Percentiles rank a stretch among this genome's conserved stretches.
Conservation (phyloP, 2,329 filamentous ascomycete species). For the Alternaria angustiovoidea region DNA sequence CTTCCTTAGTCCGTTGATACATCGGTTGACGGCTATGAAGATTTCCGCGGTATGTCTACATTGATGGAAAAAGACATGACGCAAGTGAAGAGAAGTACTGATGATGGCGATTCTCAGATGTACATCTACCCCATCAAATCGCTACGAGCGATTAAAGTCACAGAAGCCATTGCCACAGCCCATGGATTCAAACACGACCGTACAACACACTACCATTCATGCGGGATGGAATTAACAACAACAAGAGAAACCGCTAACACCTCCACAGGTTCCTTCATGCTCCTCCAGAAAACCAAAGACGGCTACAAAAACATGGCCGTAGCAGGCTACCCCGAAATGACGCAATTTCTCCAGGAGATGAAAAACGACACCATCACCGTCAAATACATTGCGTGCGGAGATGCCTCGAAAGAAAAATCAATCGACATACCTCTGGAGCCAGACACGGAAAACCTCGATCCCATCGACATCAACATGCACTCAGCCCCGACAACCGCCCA, state of each 20-base stretch:
- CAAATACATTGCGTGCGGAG: constrained; percentile 49
- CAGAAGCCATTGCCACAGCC: constrained; percentile 51
- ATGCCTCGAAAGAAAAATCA: constrained; percentile 31
- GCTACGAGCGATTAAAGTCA: constrained; percentile 51
- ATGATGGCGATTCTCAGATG: constrained; percentile 38
- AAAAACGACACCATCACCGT: constrained; percentile 47
- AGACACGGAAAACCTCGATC: constrained; percentile 44
- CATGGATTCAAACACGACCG: constrained; percentile 58
- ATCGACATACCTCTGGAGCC: constrained; percentile 54
- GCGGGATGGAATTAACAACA: not conserved
- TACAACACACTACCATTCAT: constrained; percentile 11
- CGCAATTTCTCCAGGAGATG: constrained; percentile 53
- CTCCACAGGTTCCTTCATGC: constrained; percentile 45
- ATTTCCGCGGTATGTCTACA: constrained; percentile 42
- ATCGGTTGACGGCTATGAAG: constrained; percentile 37
- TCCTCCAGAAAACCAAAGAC: constrained; percentile 51
- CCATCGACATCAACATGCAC: constrained; percentile 56
- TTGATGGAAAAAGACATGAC: not conserved
- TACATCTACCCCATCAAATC: constrained; percentile 60
- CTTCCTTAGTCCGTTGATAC: constrained; percentile 33
- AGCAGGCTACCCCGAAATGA: constrained; percentile 50
- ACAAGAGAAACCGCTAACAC: not conserved
- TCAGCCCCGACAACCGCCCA: constrained; percentile 53
- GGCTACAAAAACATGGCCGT: constrained; percentile 55
- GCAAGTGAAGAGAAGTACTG: not conserved